phyloP scores from a whole-genome alignment of 257 asterid genomes.

The Ophiorrhiza pumila region DNA sequence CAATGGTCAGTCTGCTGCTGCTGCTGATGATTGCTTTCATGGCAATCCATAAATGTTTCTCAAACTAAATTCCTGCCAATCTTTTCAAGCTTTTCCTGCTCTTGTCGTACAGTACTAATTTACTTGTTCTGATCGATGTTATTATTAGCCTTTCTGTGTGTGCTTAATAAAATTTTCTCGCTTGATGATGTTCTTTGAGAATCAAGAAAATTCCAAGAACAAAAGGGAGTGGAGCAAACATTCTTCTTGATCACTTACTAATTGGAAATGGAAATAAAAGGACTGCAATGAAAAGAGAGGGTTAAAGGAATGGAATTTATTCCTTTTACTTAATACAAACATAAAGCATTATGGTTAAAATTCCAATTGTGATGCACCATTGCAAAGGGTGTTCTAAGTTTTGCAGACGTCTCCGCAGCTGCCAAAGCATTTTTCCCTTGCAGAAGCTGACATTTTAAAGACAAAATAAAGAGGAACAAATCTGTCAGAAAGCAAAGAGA shows the following conservation, averaged over 20 bases:
- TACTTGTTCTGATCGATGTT: neutral
- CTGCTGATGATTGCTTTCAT: slow-evolving; percentile 31
- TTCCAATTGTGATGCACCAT: neutral
- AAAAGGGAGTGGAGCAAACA: neutral
- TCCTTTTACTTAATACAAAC: neutral
- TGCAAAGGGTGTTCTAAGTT: slow-evolving; percentile 5
- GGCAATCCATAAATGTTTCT: slow-evolving; percentile 15
- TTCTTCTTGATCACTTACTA: neutral
- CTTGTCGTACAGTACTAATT: neutral
- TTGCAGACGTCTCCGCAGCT: slow-evolving; percentile 25
- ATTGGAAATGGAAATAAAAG: neutral
- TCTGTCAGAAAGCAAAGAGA: neutral
- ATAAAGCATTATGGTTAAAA: neutral
- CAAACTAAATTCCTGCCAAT: neutral
- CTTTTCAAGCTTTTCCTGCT: neutral
- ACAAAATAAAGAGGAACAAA: neutral
- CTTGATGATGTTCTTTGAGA: neutral
- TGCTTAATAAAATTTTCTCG: neutral
- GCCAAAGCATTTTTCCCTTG: slow-evolving; percentile 36
- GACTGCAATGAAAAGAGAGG: neutral
- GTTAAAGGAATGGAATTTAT: neutral
- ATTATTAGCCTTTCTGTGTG: neutral
- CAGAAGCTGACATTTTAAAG: slow-evolving; percentile 32
- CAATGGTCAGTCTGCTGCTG: slow-evolving; percentile 26
- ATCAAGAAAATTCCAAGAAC: neutral